Percentiles rank a stretch among this genome's conserved stretches.
These are phyloP conservation scores for Blastobotrys peoriensis DNA, from an alignment of 805 yeast species.

Conservation along the genomic window DNA sequence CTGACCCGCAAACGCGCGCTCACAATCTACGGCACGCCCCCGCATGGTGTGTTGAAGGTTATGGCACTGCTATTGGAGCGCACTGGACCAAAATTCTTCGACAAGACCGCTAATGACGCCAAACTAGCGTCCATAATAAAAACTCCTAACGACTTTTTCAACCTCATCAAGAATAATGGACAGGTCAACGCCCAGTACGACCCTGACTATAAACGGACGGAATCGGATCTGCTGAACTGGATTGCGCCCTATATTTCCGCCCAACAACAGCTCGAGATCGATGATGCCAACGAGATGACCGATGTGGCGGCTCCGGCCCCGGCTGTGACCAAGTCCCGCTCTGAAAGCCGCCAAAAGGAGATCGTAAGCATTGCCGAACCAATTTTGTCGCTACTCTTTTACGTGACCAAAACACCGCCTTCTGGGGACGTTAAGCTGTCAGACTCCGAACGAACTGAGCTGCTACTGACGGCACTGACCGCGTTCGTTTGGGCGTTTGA, in stretches of 20 bases:
- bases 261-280: too few species aligned
- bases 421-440: too few species aligned
- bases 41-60: neutral
- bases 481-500: neutral
- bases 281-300: too few species aligned
- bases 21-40: neutral
- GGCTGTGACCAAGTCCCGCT: too few species aligned
- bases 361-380: too few species aligned
- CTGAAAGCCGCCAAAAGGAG: too few species aligned
- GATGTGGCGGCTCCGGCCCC: too few species aligned
- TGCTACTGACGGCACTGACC: neutral
- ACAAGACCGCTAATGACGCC: neutral
- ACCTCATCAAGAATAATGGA: neutral
- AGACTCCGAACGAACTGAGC: too few species aligned
- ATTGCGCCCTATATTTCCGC: neutral
- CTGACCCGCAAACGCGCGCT: neutral
- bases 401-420: too few species aligned
- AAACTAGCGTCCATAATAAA: neutral
- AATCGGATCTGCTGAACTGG: slow-evolving; percentile 2
- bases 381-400: too few species aligned
- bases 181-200: slow-evolving; percentile 1
- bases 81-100: slow-evolving; percentile 1
- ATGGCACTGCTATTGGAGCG: neutral
- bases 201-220: neutral
- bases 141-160: neutral